phyloP scores from a whole-genome alignment of 345 rosid genomes.

The Fremontodendron californicum region DNA sequence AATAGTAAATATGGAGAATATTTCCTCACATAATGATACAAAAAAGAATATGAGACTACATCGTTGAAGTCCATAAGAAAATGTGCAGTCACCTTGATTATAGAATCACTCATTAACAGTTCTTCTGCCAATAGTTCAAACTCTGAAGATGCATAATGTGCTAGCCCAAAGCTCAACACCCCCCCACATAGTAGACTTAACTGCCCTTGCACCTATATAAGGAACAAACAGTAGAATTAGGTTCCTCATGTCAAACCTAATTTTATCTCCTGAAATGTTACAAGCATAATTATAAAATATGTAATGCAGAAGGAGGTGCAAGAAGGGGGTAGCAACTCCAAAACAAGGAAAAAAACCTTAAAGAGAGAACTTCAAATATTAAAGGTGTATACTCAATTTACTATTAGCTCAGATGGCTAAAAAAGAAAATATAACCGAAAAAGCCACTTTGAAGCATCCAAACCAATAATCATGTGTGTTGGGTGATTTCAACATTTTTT shows the following conservation, averaged over 20 bases:
- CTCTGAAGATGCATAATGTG: constrained; percentile 88
- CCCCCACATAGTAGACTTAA: constrained; percentile 73
- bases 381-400: background rate
- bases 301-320: background rate
- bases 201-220: constrained; percentile 87
- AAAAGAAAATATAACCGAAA: background rate
- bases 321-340: background rate
- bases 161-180: constrained; percentile 83
- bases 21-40: background rate
- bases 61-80: background rate
- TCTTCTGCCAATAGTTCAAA: constrained; percentile 97
- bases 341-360: background rate
- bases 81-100: background rate
- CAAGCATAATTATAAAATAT: constrained; percentile 3
- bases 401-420: background rate
- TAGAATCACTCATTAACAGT: constrained; percentile 15
- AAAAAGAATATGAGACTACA: background rate
- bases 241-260: constrained; percentile 9
- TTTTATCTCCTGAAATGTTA: background rate
- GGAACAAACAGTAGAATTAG: constrained; percentile 20
- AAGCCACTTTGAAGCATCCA: background rate
- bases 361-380: background rate
- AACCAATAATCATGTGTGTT: background rate
- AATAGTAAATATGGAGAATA: background rate
- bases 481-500: background rate